These are phyloP conservation scores for Fusarium circinatum DNA, from an alignment of 2,329 filamentous ascomycete species.

Conservation along the genomic window DNA sequence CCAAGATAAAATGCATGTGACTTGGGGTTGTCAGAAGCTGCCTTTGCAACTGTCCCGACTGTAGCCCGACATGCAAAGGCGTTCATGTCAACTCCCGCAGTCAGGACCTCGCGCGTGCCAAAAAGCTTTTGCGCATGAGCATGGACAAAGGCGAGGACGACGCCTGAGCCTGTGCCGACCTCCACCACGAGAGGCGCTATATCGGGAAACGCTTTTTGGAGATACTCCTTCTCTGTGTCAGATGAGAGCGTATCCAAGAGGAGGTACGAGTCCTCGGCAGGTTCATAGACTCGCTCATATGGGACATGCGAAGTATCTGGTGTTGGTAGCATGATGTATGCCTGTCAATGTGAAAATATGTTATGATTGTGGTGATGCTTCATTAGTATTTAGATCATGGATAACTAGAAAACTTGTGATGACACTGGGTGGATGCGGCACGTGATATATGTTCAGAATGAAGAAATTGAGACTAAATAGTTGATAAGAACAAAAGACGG, in stretches of 20 bases:
- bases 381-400: slow-evolving; percentile 8
- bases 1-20: slow-evolving; percentile 68
- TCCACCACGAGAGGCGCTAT: slow-evolving; percentile 78
- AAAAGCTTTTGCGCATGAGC: slow-evolving; percentile 80
- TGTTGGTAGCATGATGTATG: slow-evolving; percentile 81
- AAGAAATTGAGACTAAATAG: background rate
- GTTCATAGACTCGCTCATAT: slow-evolving; percentile 91
- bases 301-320: slow-evolving; percentile 92
- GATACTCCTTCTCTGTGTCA: slow-evolving; percentile 72
- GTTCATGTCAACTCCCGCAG: slow-evolving; percentile 87
- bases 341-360: background rate
- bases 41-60: slow-evolving; percentile 70
- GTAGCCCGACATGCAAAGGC: slow-evolving; percentile 83
- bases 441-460: slow-evolving; percentile 23
- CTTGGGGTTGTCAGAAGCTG: slow-evolving; percentile 47
- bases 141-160: slow-evolving; percentile 88
- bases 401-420: slow-evolving; percentile 17
- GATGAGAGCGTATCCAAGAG: slow-evolving; percentile 91
- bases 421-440: slow-evolving; percentile 29
- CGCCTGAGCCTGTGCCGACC: slow-evolving; percentile 89
- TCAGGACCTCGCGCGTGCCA: slow-evolving; percentile 74
- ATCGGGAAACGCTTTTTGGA: slow-evolving; percentile 68
- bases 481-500: background rate
- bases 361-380: slow-evolving; percentile 34
- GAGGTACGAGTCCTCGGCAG: slow-evolving; percentile 94